Evolutionary conservation across 345 rosid species (phyloP).

Genomic region (Mangifera indica): DNA sequence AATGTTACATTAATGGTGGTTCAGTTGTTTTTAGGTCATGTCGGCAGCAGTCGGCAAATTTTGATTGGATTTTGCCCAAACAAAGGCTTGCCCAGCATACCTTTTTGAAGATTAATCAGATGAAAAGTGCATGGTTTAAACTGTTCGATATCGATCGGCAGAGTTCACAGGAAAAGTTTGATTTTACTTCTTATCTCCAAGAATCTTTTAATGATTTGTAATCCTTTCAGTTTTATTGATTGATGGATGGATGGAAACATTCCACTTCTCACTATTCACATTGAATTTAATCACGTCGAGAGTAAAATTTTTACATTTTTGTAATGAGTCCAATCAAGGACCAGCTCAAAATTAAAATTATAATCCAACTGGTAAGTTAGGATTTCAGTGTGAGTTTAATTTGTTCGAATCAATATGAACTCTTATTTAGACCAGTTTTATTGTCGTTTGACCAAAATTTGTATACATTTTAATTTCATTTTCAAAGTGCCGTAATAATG

Average conservation of each 20-base stretch:
- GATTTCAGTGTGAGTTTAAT: too few relatives aligned
- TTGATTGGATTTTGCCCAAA: not conserved
- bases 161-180: not conserved
- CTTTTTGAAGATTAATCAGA: not conserved
- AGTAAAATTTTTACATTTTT: too few relatives aligned
- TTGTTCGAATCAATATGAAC: too few relatives aligned
- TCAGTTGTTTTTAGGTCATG: not conserved
- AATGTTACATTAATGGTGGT: not conserved
- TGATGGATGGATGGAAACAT: slow-evolving; percentile 9
- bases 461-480: too few relatives aligned
- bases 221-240: not conserved
- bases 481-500: too few relatives aligned
- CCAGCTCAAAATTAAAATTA: too few relatives aligned
- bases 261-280: not conserved
- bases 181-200: not conserved
- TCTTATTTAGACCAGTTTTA: too few relatives aligned
- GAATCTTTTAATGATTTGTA: slow-evolving; percentile 1
- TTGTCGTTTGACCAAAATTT: too few relatives aligned
- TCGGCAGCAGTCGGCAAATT: not conserved
- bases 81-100: not conserved
- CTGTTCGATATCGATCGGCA: not conserved
- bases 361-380: too few relatives aligned
- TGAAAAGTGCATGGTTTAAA: not conserved
- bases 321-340: too few relatives aligned
- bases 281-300: too few relatives aligned